These are phyloP conservation scores for Euphrasia confusa DNA, from an alignment of 257 asterid genomes.

Conservation along the genomic window DNA sequence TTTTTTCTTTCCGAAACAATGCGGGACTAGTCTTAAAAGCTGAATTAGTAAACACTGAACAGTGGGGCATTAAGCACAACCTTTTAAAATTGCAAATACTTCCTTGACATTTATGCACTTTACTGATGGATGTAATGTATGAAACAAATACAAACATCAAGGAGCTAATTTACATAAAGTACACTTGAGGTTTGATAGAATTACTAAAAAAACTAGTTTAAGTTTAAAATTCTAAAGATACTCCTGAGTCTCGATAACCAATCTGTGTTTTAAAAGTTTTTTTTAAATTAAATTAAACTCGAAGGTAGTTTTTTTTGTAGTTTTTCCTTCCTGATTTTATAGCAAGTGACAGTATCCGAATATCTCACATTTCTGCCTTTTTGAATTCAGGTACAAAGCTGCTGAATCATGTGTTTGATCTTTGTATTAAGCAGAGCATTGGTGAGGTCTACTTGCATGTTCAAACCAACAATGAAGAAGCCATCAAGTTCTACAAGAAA, in stretches of 20 bases:
- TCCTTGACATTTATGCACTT: background rate
- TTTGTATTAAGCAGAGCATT: slow-evolving; percentile 69
- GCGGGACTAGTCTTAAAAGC: background rate
- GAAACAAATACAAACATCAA: background rate
- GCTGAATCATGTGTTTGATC: slow-evolving; percentile 76
- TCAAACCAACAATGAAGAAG: slow-evolving; percentile 91
- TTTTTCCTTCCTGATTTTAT: background rate
- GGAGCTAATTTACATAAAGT: background rate
- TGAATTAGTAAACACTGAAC: background rate
- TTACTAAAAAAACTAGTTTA: too few species aligned
- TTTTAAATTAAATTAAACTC: background rate
- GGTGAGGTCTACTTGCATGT: slow-evolving; percentile 89
- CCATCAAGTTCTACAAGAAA: slow-evolving; percentile 85
- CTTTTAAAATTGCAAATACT: background rate
- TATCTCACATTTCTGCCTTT: background rate
- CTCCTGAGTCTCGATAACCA: too few species aligned
- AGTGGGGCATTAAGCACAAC: background rate
- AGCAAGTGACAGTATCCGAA: background rate
- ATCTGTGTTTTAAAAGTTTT: background rate
- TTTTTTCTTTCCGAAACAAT: background rate
- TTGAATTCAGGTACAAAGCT: slow-evolving; percentile 12
- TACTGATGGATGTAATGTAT: background rate
- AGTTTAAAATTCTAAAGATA: too few species aligned
- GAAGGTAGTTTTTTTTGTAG: background rate
- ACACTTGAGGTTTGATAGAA: too few species aligned